These are phyloP conservation scores for Colletotrichum higginsianum DNA, from an alignment of 2,329 filamentous ascomycete species.

Conservation along the genomic window DNA sequence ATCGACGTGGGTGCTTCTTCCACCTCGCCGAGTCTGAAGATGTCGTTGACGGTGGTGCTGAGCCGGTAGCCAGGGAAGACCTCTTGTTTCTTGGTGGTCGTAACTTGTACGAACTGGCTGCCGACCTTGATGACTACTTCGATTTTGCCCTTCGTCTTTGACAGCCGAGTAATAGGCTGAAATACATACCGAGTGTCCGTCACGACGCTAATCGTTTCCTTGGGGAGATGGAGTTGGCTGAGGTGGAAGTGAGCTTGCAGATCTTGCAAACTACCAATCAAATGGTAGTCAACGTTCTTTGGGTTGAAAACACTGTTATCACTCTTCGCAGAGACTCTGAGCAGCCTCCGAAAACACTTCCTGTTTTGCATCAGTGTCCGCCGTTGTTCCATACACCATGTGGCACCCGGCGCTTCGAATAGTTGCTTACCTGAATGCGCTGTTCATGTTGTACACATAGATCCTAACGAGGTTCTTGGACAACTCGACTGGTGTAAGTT, in stretches of 20 bases:
- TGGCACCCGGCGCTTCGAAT: slow-evolving; percentile 32
- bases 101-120: slow-evolving; percentile 79
- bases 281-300: slow-evolving; percentile 75
- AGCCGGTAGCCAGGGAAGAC: slow-evolving; percentile 74
- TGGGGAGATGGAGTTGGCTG: slow-evolving; percentile 76
- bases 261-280: slow-evolving; percentile 76
- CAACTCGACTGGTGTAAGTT: slow-evolving; percentile 74
- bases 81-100: slow-evolving; percentile 78
- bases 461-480: slow-evolving; percentile 71
- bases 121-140: slow-evolving; percentile 79
- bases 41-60: slow-evolving; percentile 77
- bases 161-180: slow-evolving; percentile 75
- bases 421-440: slow-evolving; percentile 70
- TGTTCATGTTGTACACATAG: slow-evolving; percentile 83
- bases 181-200: slow-evolving; percentile 77
- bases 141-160: slow-evolving; percentile 79
- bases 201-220: slow-evolving; percentile 79
- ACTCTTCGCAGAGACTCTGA: slow-evolving; percentile 74
- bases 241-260: slow-evolving; percentile 77
- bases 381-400: not conserved
- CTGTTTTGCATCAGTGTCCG: slow-evolving; percentile 48
- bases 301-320: slow-evolving; percentile 76
- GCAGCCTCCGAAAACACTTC: slow-evolving; percentile 76
- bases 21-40: slow-evolving; percentile 77
- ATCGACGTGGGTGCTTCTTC: slow-evolving; percentile 77